A percentile compares a stretch with the other conserved stretches of the same genome.
Evolutionary conservation across 495 filamentous ascomycete species (phyloP).

Genomic region (Coniosporium apollinis): DNA sequence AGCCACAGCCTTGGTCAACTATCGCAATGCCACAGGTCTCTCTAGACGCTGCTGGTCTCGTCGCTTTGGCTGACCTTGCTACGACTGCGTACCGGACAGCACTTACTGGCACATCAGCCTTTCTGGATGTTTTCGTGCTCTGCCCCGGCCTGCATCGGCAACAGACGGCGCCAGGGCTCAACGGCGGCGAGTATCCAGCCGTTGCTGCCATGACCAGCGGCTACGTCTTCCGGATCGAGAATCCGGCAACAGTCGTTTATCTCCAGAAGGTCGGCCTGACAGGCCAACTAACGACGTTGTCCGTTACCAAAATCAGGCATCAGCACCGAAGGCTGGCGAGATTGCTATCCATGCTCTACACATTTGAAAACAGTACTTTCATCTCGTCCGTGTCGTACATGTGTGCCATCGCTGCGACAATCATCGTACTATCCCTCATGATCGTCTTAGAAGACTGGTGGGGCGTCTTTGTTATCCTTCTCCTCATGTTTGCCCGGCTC

Average conservation of each 20-base stretch:
- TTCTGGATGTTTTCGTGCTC: slow-evolving; percentile 36
- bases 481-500: slow-evolving; percentile 35
- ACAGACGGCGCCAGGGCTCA: slow-evolving; percentile 30
- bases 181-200: slow-evolving; percentile 17
- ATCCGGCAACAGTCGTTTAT: slow-evolving; percentile 13
- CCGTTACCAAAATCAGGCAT: slow-evolving; percentile 1
- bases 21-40: slow-evolving; percentile 2
- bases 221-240: slow-evolving; percentile 20
- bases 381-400: slow-evolving; percentile 26
- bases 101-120: slow-evolving; percentile 33
- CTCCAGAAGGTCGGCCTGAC: slow-evolving; percentile 12
- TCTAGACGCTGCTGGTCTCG: slow-evolving; percentile 8
- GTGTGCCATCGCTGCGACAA: slow-evolving; percentile 26
- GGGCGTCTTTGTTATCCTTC: slow-evolving; percentile 27
- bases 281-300: slow-evolving; percentile 11
- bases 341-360: neutral
- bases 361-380: neutral
- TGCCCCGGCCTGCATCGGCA: slow-evolving; percentile 45
- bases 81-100: slow-evolving; percentile 36
- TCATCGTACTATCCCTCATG: slow-evolving; percentile 24
- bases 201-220: slow-evolving; percentile 15
- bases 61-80: slow-evolving; percentile 40
- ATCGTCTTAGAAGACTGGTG: slow-evolving; percentile 34
- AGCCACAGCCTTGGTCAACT: neutral
- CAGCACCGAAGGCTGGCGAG: neutral